Base-by-base conservation (phyloP, 75 land plant species). In the Cupressus sempervirens region DNA sequence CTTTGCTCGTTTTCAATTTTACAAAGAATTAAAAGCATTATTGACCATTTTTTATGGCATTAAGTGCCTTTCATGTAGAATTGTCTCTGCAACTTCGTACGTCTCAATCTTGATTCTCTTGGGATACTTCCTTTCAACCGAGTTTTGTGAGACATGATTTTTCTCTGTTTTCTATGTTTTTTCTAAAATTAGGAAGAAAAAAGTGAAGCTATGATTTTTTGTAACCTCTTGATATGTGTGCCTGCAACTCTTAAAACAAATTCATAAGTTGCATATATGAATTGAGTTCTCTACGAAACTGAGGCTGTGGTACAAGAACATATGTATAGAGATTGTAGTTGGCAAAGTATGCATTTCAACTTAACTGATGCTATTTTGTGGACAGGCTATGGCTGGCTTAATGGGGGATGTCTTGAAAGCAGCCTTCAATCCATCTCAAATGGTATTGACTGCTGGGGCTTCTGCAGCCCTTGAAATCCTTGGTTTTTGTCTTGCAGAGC, bases 391-490 rank as follows among this genome's bases (percentile, higher is more conserved):
- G 84, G 94, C 95, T 80, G 87, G 84, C 79, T 95, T 94, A 50
- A 90, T 95, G 96, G 75, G 84, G 74, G 86, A 89, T 83, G 88
- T 91, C 10, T 85, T 94, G 91, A 85, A 86, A 80, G 80, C 87
- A 40, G n/a, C 91, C 36, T 91, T 93, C 82, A 76, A 91, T 50
- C 92, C 93, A 58, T 89, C 88, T 32, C 90, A 90, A 50, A 76
- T 95, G 13, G 90, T 95, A 38, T 84, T 95, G 48, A 92, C 97
- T 43, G 85, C 95, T 76, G 97, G 97, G 80, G 96, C 97, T 70
- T 91, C 96, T 35, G 88, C 97, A 87, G 97, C 96, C 38, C 75
- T 94, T 87, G 97, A 95, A 84, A 91, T 90, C 11, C 87, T 95
- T 9, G 74, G 88, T 38, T 95, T 92, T 81, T 92, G 95, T 86